These are phyloP conservation scores for Wickerhamiella australiensis DNA, from an alignment of 805 yeast species.

Conservation along the genomic window DNA sequence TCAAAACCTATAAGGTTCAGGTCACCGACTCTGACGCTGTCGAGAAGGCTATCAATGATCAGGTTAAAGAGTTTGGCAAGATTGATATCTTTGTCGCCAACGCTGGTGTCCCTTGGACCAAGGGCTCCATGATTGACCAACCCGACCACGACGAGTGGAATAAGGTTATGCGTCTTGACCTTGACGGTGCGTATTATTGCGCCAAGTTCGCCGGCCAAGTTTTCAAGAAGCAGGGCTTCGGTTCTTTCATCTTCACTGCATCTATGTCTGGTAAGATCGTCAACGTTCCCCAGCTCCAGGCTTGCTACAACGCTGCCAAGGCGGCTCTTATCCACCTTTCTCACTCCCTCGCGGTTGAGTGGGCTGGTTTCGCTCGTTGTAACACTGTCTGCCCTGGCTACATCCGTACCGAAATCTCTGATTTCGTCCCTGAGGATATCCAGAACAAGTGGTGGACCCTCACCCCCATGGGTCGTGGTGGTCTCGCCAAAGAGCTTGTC, in stretches of 20 bases:
- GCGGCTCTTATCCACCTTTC: constrained; percentile 72
- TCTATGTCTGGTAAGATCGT: constrained; percentile 84
- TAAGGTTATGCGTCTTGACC: constrained; percentile 58
- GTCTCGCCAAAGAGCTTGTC: constrained; percentile 55
- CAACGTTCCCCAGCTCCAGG: constrained; percentile 78
- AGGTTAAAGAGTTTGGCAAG: constrained; percentile 59
- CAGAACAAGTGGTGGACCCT: constrained; percentile 37
- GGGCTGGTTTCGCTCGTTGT: constrained; percentile 75
- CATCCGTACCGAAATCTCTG: constrained; percentile 57
- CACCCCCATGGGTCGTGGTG: constrained; percentile 52
- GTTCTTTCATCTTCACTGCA: constrained; percentile 74
- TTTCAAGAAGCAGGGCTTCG: constrained; percentile 63
- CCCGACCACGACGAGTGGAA: constrained; percentile 52
- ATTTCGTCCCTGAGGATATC: constrained; percentile 35
- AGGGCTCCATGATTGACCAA: constrained; percentile 43
- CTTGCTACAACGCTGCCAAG: constrained; percentile 74
- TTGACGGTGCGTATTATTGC: constrained; percentile 72
- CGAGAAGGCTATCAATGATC: constrained; percentile 37
- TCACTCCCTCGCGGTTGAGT: constrained; percentile 71
- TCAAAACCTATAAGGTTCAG: constrained; percentile 52
- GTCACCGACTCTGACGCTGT: constrained; percentile 42
- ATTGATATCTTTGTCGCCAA: constrained; percentile 80
- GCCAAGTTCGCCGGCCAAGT: constrained; percentile 63
- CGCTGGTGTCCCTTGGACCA: constrained; percentile 82
- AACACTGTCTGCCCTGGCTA: constrained; percentile 78